phyloP scores from a whole-genome alignment of 495 filamentous ascomycete genomes.

The Penicillium silybi region DNA sequence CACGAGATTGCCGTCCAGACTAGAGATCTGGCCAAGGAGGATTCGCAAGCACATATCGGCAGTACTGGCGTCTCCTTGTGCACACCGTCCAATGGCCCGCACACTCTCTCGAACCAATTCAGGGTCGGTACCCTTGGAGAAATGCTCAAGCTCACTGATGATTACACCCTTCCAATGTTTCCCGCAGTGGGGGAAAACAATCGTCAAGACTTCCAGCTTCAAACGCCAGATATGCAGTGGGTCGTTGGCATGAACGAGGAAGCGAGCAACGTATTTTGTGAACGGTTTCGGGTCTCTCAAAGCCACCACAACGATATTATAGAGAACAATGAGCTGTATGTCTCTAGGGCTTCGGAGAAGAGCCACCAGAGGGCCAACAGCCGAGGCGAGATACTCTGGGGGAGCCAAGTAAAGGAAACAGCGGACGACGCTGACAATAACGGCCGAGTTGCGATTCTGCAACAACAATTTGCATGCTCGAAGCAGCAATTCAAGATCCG shows the following conservation, averaged over 20 bases:
- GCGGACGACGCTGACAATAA: slow-evolving; percentile 81
- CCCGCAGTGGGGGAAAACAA: slow-evolving; percentile 81
- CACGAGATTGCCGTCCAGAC: slow-evolving; percentile 77
- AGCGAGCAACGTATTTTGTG: slow-evolving; percentile 78
- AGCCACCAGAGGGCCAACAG: slow-evolving; percentile 80
- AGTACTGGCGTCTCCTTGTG: slow-evolving; percentile 67
- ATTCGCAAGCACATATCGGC: slow-evolving; percentile 74
- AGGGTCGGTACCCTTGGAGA: slow-evolving; percentile 71
- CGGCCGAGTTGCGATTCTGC: slow-evolving; percentile 87
- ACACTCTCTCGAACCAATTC: slow-evolving; percentile 83
- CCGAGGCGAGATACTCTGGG: slow-evolving; percentile 60
- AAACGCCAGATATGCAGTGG: slow-evolving; percentile 80
- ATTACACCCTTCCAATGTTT: slow-evolving; percentile 76
- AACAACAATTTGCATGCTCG: slow-evolving; percentile 77
- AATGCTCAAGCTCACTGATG: slow-evolving; percentile 88
- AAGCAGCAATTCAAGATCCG: slow-evolving; percentile 79
- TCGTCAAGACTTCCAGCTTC: slow-evolving; percentile 84
- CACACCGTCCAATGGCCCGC: slow-evolving; percentile 86
- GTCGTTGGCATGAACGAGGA: slow-evolving; percentile 77
- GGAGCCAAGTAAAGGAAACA: slow-evolving; percentile 82
- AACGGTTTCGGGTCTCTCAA: slow-evolving; percentile 70
- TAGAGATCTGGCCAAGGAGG: slow-evolving; percentile 78
- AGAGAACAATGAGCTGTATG: slow-evolving; percentile 81
- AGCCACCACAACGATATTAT: slow-evolving; percentile 89
- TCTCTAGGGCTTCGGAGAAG: slow-evolving; percentile 80